Evolutionary conservation across 495 filamentous ascomycete species (phyloP).

Genomic region (Aspergillus bertholletiae): DNA sequence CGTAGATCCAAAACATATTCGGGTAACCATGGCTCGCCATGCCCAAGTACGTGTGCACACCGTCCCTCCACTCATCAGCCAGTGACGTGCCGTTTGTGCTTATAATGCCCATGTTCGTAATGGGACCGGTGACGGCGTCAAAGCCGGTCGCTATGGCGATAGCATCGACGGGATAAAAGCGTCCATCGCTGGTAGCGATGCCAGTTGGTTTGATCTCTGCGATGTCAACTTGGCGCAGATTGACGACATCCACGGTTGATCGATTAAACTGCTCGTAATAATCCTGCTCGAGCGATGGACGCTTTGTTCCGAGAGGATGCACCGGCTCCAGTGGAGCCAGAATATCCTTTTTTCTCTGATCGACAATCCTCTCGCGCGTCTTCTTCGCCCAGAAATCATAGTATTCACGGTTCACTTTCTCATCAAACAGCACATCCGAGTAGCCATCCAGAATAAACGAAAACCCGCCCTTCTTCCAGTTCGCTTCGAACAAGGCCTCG

Average conservation of each 20-base stretch:
- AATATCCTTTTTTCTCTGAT: constrained; percentile 43
- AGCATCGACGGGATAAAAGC: constrained; percentile 43
- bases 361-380: constrained; percentile 41
- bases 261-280: constrained; percentile 55
- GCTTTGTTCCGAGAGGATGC: constrained; percentile 49
- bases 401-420: neutral
- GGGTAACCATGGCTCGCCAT: constrained; percentile 43
- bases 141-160: constrained; percentile 52
- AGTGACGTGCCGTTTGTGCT: constrained; percentile 36
- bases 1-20: constrained; percentile 53
- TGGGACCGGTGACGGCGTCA: constrained; percentile 47
- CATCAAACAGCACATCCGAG: neutral
- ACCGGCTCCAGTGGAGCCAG: constrained; percentile 48
- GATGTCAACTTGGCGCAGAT: constrained; percentile 44
- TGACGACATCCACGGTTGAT: constrained; percentile 46
- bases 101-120: constrained; percentile 42
- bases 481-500: neutral
- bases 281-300: constrained; percentile 47
- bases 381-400: constrained; percentile 57
- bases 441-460: neutral
- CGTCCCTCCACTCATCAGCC: constrained; percentile 43
- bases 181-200: constrained; percentile 34
- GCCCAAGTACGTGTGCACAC: constrained; percentile 46
- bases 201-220: constrained; percentile 40
- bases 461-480: neutral